These are phyloP conservation scores for Styphnolobium japonicum DNA, from an alignment of 306 rosid genomes.

Conservation along the genomic window DNA sequence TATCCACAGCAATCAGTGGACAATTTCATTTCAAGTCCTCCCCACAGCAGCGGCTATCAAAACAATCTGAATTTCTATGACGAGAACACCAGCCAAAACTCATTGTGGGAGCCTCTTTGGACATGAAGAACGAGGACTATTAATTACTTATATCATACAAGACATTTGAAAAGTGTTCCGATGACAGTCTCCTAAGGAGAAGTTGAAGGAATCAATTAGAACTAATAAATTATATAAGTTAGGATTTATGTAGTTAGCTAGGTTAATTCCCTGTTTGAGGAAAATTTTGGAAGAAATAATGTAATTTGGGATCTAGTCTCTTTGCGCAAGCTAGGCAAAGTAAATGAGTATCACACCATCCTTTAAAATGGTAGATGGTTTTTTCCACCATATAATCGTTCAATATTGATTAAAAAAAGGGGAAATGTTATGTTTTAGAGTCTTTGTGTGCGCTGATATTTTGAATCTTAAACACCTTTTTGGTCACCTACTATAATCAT, in stretches of 20 bases:
- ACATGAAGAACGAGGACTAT: slow-evolving; percentile 41
- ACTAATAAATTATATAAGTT: slow-evolving; percentile 15
- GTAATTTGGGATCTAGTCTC: slow-evolving; percentile 25
- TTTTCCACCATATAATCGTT: slow-evolving; percentile 19
- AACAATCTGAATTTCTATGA: slow-evolving; percentile 51
- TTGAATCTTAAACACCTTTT: slow-evolving; percentile 35
- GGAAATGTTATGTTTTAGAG: not conserved
- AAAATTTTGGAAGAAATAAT: slow-evolving; percentile 9
- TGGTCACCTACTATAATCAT: slow-evolving; percentile 57
- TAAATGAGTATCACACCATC: slow-evolving; percentile 5
- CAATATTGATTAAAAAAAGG: slow-evolving; percentile 12
- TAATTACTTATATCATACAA: not conserved
- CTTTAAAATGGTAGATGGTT: not conserved
- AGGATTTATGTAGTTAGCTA: slow-evolving; percentile 2
- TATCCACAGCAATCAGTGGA: slow-evolving; percentile 52
- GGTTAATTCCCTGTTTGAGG: slow-evolving; percentile 13
- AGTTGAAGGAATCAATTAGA: slow-evolving; percentile 27
- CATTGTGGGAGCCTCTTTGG: slow-evolving; percentile 79
- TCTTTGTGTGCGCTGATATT: slow-evolving; percentile 16
- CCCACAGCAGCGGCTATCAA: slow-evolving; percentile 30
- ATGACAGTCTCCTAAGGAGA: slow-evolving; percentile 69
- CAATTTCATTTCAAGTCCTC: slow-evolving; percentile 37
- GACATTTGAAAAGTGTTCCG: slow-evolving; percentile 13
- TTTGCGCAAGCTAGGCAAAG: slow-evolving; percentile 31
- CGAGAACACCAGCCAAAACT: slow-evolving; percentile 42